Evolutionary conservation across 768 basidiomycete genomes (phyloP).

Genomic region (Boletus edulis): DNA sequence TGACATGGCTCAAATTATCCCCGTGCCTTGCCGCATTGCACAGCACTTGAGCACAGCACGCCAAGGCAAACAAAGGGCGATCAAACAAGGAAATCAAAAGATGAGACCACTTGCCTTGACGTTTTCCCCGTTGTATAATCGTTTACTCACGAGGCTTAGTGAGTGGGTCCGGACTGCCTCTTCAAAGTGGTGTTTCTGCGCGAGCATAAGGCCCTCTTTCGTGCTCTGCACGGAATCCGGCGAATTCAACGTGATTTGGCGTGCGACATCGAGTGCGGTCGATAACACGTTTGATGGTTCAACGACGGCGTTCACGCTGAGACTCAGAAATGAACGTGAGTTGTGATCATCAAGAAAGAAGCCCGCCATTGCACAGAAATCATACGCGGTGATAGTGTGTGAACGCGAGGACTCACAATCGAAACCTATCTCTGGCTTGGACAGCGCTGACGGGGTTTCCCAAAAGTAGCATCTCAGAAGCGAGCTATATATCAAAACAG

Average conservation of each 20-base stretch:
- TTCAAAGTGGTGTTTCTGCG: constrained; percentile 51
- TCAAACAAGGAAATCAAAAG: neutral
- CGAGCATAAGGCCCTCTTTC: constrained; percentile 63
- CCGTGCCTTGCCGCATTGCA: constrained; percentile 1
- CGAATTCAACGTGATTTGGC: constrained; percentile 58
- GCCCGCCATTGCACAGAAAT: neutral
- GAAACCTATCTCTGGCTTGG: constrained; percentile 67
- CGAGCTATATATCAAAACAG: constrained; percentile 44
- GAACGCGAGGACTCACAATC: constrained; percentile 56
- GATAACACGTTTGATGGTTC: constrained; percentile 49
- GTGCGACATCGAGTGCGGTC: constrained; percentile 61
- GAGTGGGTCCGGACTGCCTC: constrained; percentile 48
- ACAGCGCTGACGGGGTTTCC: constrained; percentile 66
- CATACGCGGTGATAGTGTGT: constrained; percentile 12
- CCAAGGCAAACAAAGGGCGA: neutral
- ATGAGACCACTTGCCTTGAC: constrained; percentile 51
- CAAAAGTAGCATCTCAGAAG: constrained; percentile 72
- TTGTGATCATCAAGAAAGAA: constrained; percentile 13
- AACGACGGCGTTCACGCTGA: constrained; percentile 71
- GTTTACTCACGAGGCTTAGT: constrained; percentile 46
- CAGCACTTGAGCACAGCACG: neutral
- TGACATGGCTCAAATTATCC: constrained; percentile 2
- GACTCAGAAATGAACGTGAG: constrained; percentile 9
- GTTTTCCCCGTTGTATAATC: constrained; percentile 60
- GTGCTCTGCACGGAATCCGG: constrained; percentile 80